Percentiles rank a stretch among this genome's conserved stretches.
Conservation (phyloP, 371 early-diverging fungal species). For the Zychaea mexicana region DNA sequence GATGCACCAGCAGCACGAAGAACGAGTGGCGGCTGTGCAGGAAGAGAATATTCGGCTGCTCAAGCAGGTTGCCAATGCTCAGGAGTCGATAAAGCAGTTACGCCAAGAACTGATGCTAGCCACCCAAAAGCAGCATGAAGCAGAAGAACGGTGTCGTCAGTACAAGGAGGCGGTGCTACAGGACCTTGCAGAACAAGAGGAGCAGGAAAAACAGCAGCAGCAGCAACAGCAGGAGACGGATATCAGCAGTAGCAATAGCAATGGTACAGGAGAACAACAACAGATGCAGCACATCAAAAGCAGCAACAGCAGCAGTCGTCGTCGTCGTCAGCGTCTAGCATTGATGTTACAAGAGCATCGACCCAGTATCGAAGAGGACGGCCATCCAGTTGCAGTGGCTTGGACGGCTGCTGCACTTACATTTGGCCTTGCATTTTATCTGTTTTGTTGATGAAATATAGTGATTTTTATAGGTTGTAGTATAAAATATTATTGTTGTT, state of each 20-base stretch:
- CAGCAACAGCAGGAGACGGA: not conserved
- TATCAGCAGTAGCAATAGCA: not conserved
- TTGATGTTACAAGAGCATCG: not conserved
- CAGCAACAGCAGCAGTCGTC: not conserved
- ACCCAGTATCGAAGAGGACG: constrained; percentile 3
- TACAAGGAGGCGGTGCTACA: constrained; percentile 1
- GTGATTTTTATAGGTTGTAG: not conserved
- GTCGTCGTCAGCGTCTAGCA: not conserved
- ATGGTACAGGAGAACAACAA: not conserved
- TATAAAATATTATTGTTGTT: not conserved
- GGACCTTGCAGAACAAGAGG: not conserved
- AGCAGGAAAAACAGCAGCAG: not conserved
- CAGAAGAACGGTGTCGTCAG: not conserved
- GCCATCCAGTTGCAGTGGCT: constrained; percentile 5
- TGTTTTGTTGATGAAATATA: not conserved
- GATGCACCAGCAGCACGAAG: not conserved
- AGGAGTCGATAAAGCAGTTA: not conserved
- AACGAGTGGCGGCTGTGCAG: not conserved
- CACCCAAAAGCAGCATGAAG: not conserved
- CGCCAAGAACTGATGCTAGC: not conserved
- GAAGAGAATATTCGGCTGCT: not conserved
- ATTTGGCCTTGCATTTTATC: constrained; percentile 6
- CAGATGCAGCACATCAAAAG: not conserved
- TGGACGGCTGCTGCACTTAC: constrained; percentile 10
- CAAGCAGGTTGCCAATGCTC: not conserved